Conservation (phyloP, 2,329 filamentous ascomycete species). For the Aspergillus sp. region DNA sequence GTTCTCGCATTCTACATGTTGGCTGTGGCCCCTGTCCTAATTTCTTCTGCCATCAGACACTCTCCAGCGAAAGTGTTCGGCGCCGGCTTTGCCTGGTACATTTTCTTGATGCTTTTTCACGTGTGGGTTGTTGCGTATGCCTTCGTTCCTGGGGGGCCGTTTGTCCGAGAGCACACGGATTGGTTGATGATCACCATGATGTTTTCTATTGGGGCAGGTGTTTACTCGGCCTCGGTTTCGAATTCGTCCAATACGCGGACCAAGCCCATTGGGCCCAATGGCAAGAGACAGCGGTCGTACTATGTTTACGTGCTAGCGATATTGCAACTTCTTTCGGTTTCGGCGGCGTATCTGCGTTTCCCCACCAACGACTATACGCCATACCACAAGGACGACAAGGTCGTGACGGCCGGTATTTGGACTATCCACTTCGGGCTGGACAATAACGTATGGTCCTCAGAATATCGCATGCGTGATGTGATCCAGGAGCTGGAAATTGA, state of each 20-base stretch:
- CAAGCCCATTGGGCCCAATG: slow-evolving; percentile 28
- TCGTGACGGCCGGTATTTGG: slow-evolving; percentile 94
- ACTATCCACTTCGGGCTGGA: slow-evolving; percentile 97
- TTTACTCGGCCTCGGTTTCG: slow-evolving; percentile 57
- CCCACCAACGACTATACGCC: slow-evolving; percentile 85
- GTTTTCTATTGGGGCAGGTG: slow-evolving; percentile 71
- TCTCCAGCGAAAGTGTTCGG: slow-evolving; percentile 75
- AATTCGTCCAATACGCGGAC: slow-evolving; percentile 41
- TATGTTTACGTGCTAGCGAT: slow-evolving; percentile 62
- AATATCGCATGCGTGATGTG: slow-evolving; percentile 83
- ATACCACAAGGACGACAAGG: slow-evolving; percentile 77
- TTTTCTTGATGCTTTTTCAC: slow-evolving; percentile 90
- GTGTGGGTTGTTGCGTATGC: slow-evolving; percentile 98
- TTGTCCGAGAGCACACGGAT: slow-evolving; percentile 88
- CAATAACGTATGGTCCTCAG: slow-evolving; percentile 98
- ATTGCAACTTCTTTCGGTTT: slow-evolving; percentile 71
- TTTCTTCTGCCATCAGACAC: slow-evolving; percentile 66
- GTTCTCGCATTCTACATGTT: slow-evolving; percentile 68
- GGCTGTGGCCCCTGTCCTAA: slow-evolving; percentile 65
- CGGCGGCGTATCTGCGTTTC: slow-evolving; percentile 80
- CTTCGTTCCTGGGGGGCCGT: slow-evolving; percentile 86
- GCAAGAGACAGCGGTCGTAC: slow-evolving; percentile 51
- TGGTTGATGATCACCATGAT: slow-evolving; percentile 89
- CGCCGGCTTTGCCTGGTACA: slow-evolving; percentile 81
- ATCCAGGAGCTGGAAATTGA: slow-evolving; percentile 95